A percentile compares a stretch with the other conserved stretches of the same genome.
These are phyloP conservation scores for Purpureocillium takamizusanense DNA, from an alignment of 2,329 filamentous ascomycete genomes.

Conservation along the genomic window DNA sequence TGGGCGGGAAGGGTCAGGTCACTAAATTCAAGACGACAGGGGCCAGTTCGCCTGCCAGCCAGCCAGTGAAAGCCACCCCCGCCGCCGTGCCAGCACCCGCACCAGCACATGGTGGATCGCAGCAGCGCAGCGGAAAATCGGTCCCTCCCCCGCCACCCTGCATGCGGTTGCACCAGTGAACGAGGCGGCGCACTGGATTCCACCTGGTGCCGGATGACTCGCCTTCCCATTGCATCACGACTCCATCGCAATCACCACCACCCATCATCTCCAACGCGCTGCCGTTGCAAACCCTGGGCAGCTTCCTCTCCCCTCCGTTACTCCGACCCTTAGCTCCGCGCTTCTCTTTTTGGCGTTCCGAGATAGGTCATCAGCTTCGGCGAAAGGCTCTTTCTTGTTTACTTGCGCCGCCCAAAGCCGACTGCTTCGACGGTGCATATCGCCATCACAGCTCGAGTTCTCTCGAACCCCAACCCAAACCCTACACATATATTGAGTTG, in stretches of 20 bases:
- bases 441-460: background rate
- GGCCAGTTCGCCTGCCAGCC: too few relatives aligned
- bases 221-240: background rate
- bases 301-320: background rate
- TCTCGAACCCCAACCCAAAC: background rate
- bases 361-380: background rate
- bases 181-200: background rate
- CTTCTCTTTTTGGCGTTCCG: background rate
- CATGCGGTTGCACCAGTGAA: background rate
- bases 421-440: background rate
- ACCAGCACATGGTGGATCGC: too few relatives aligned
- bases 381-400: constrained; percentile 1
- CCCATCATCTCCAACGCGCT: background rate
- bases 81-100: too few relatives aligned
- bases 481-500: too few relatives aligned
- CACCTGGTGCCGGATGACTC: background rate
- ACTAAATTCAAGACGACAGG: too few relatives aligned
- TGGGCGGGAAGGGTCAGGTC: too few relatives aligned
- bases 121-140: too few relatives aligned
- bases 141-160: constrained; percentile 3
- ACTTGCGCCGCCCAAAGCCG: background rate
- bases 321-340: too few relatives aligned
- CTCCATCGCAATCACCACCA: background rate
- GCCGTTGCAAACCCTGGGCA: background rate
- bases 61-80: background rate